These are phyloP conservation scores for Penicillium sp. DNA, from an alignment of 2,329 filamentous ascomycete genomes.

Conservation along the genomic window DNA sequence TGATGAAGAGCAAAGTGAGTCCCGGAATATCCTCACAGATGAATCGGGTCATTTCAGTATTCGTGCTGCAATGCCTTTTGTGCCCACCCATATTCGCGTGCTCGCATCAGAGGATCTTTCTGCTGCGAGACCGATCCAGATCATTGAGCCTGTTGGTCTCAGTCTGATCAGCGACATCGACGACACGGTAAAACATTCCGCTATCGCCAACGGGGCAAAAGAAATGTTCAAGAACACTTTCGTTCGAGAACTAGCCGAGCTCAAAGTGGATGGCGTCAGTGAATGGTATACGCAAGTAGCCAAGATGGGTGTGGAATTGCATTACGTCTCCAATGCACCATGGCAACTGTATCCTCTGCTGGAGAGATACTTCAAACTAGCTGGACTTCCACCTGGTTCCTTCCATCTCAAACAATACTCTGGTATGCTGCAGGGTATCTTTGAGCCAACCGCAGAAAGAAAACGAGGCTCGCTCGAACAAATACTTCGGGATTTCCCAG, in stretches of 20 bases:
- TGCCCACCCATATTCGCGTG: conserved; percentile 85
- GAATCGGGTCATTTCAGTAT: conserved; percentile 84
- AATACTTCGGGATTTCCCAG: conserved; percentile 84
- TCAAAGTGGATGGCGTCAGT: conserved; percentile 80
- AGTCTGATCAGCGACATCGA: conserved; percentile 97
- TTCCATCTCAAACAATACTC: conserved; percentile 95
- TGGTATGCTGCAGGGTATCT: conserved; percentile 96
- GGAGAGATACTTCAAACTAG: conserved; percentile 76
- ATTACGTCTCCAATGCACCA: conserved; percentile 98
- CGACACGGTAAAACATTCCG: conserved; percentile 94
- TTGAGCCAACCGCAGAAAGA: conserved; percentile 91
- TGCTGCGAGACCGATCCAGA: conserved; percentile 69
- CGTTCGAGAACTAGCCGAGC: conserved; percentile 74
- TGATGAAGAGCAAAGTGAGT: conserved; percentile 77
- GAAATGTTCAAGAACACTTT: conserved; percentile 98
- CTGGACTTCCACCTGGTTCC: conserved; percentile 79
- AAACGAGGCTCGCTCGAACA: conserved; percentile 86
- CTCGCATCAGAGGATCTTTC: conserved; percentile 83
- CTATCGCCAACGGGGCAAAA: conserved; percentile 78
- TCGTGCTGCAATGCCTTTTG: conserved; percentile 77
- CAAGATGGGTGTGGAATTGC: conserved; percentile 77
- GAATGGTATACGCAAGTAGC: conserved; percentile 84
- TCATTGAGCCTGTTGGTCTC: conserved; percentile 75
- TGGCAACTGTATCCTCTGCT: conserved; percentile 96
- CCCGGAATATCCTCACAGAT: conserved; percentile 79